Percentiles rank a stretch among this genome's conserved stretches.
These are phyloP conservation scores for Asterochloris sp. DNA, from an alignment of 139 green algal species.

Conservation along the genomic window DNA sequence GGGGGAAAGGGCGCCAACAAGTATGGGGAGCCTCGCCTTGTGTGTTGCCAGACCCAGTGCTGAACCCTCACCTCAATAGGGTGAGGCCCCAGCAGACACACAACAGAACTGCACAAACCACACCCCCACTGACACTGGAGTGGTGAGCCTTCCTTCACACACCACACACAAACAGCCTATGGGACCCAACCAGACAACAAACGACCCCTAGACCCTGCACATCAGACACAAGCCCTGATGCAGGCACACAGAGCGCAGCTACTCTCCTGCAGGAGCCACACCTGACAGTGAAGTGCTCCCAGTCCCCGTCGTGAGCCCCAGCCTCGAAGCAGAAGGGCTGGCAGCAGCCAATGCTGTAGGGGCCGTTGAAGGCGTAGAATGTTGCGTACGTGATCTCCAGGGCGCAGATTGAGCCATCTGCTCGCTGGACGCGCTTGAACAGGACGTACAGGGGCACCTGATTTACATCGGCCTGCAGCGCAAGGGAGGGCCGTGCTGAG, in stretches of 20 bases:
- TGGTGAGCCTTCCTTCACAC: background rate
- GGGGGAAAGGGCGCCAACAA: too few relatives aligned
- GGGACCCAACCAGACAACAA: background rate
- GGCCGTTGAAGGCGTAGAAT: constrained; percentile 45
- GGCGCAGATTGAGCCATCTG: constrained; percentile 18
- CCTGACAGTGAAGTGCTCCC: constrained; percentile 48
- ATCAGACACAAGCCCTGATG: background rate
- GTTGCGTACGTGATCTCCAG: constrained; percentile 52
- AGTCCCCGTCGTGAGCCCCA: constrained; percentile 51
- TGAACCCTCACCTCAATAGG: too few relatives aligned
- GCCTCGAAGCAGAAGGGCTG: constrained; percentile 8
- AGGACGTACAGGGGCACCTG: constrained; percentile 43
- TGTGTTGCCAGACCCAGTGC: too few relatives aligned
- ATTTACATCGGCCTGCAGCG: constrained; percentile 22
- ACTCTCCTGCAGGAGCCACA: background rate
- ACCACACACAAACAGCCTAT: background rate
- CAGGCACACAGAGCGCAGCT: background rate
- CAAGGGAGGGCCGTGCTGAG: too few relatives aligned
- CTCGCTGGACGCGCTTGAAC: constrained; percentile 25
- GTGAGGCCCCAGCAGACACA: too few relatives aligned
- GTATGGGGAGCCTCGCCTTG: too few relatives aligned
- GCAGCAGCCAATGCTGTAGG: constrained; percentile 27
- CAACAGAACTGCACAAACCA: background rate
- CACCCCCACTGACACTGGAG: background rate
- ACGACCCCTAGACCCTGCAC: background rate